Base-by-base conservation (phyloP, 1,284 basidiomycete genomes). In the Marasmius sp. region DNA sequence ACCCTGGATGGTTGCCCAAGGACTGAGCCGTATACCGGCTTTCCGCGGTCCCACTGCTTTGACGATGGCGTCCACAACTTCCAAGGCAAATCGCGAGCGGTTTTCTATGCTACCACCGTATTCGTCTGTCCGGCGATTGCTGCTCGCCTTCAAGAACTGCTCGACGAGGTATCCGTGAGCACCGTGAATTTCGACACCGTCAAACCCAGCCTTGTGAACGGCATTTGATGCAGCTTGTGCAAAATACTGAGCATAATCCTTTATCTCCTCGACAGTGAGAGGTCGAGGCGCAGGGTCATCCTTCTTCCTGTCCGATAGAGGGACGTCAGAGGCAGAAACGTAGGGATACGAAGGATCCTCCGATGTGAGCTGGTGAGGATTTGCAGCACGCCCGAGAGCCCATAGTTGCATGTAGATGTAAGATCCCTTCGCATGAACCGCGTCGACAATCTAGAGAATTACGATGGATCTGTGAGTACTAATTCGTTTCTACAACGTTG, bases 41-140 rank as follows among this genome's bases (percentile, higher is more conserved):
- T 73, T 72, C 41, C 72, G 68, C 50, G 68, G 64, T 1, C 77
- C 78, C 4, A 80, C 64, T 78, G 70, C 72, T 8, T 69, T 63
- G 0, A 66, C 67, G 14, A 80, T 66, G 0, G 71, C 73, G 11
- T 78, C 74, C 38, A 80, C 68, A 1, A 81, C 75, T 67, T 72
- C 72, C 65, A 78, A 75, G 59, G 78, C 77, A n/a, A 77, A 41
- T 18, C 79, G 71, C 0, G 72, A 64, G 54, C 83, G 71, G 70
- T 83, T 83, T 69, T 80, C 77, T 47, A 81, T 59, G 8, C 73
- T 73, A 6, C 81, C 82, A 11, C 83, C 82, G 69, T 81, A 85
- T 38, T 72, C 68, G 69, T 86, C 84, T 4, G 79, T 81, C 43
- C 83, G 78, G 51, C 77, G 72, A 71, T 83, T 83, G 45, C 72